Percentiles rank a stretch among this genome's conserved stretches.
Conservation (phyloP, 768 basidiomycete species). For the Kwoniella pini region DNA sequence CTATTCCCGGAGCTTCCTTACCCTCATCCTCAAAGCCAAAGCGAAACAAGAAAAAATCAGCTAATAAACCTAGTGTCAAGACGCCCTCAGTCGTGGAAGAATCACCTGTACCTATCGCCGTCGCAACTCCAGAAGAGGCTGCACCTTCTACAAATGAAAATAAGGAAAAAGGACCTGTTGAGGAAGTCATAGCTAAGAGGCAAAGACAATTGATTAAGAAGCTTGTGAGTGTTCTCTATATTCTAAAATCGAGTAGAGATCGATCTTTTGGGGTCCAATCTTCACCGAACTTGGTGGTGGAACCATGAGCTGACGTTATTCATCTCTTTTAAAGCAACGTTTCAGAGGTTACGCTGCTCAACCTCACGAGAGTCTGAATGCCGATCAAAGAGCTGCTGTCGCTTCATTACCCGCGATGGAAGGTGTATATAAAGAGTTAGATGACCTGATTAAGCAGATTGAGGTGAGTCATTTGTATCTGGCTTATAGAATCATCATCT, state of each 20-base stretch:
- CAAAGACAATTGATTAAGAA: slow-evolving; percentile 77
- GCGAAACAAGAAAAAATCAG: slow-evolving; percentile 26
- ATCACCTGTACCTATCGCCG: not conserved
- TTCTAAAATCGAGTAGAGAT: no score
- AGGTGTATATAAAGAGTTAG: slow-evolving; percentile 75
- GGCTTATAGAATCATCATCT: no score
- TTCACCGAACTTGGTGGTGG: not conserved
- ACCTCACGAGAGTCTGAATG: slow-evolving; percentile 73
- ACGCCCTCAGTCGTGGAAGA: not conserved
- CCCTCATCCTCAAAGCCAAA: slow-evolving; percentile 17
- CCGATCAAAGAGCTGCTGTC: slow-evolving; percentile 77
- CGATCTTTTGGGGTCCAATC: no score
- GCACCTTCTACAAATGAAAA: not conserved
- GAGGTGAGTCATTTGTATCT: slow-evolving; percentile 76
- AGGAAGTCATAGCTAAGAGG: slow-evolving; percentile 77
- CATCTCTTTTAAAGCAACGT: slow-evolving; percentile 61
- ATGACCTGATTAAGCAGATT: slow-evolving; percentile 77
- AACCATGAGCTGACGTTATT: not conserved
- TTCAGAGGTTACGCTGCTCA: slow-evolving; percentile 70
- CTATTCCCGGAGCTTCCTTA: not conserved
- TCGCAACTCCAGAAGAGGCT: not conserved
- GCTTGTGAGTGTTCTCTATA: slow-evolving; percentile 62
- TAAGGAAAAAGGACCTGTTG: slow-evolving; percentile 60
- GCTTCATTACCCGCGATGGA: slow-evolving; percentile 75
- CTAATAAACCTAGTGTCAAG: not conserved